phyloP scores from a whole-genome alignment of 148 eudicot genomes.

The Amaranthus hypochondriacus region DNA sequence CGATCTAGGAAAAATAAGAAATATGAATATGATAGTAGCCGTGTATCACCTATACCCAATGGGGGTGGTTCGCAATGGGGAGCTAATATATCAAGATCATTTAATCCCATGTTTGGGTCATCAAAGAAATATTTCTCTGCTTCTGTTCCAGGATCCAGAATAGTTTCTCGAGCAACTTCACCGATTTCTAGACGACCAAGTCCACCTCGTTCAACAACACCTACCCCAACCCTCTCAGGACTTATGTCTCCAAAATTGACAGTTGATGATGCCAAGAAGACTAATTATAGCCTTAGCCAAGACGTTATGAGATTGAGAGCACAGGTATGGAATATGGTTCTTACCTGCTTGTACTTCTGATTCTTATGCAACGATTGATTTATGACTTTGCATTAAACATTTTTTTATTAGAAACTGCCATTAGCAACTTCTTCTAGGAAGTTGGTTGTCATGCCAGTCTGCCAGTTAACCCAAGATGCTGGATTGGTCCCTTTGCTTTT shows the following conservation, averaged over 20 bases:
- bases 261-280: conserved; percentile 49
- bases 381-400: not conserved
- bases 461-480: not conserved
- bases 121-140: conserved; percentile 96
- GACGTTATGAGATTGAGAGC: conserved; percentile 65
- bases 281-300: conserved; percentile 63
- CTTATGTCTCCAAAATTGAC: conserved; percentile 65
- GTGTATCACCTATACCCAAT: conserved; percentile 87
- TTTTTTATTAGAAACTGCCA: not conserved
- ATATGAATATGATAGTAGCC: conserved; percentile 84
- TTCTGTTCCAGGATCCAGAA: conserved; percentile 98
- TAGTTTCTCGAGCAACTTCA: conserved; percentile 94
- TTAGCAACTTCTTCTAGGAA: not conserved
- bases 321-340: conserved; percentile 50
- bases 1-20: conserved; percentile 78
- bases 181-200: conserved; percentile 86
- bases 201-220: conserved; percentile 96
- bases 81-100: conserved; percentile 71
- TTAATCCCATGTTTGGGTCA: conserved; percentile 86
- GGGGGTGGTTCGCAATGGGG: conserved; percentile 90
- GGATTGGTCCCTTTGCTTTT: not conserved
- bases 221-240: conserved; percentile 88
- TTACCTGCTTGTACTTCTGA: not conserved
- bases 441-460: conserved; percentile 4
- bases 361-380: conserved; percentile 1